Conservation (phyloP, 2,329 filamentous ascomycete genomes). For the Nectriaceae sp. region DNA sequence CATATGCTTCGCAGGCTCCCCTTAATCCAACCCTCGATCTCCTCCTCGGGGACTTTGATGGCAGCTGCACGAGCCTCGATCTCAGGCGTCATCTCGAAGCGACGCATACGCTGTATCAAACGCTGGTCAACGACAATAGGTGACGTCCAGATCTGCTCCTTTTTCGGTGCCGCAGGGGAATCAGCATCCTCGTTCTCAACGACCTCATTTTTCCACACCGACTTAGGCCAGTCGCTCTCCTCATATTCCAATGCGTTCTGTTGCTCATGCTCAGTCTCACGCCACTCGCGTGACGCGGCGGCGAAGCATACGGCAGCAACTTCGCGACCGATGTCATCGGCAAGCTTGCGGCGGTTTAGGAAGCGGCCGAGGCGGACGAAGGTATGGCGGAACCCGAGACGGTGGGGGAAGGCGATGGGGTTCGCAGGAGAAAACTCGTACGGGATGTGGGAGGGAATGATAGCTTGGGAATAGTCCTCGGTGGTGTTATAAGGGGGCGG, state of each 20-base stretch:
- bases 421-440: slow-evolving; percentile 71
- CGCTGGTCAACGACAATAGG: slow-evolving; percentile 75
- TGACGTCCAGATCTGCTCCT: slow-evolving; percentile 75
- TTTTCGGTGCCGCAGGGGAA: slow-evolving; percentile 41
- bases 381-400: slow-evolving; percentile 91
- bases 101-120: slow-evolving; percentile 77
- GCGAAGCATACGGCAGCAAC: slow-evolving; percentile 83
- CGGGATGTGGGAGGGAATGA: slow-evolving; percentile 67
- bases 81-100: slow-evolving; percentile 69
- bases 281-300: slow-evolving; percentile 54
- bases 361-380: slow-evolving; percentile 85
- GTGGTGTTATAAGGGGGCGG: slow-evolving; percentile 74
- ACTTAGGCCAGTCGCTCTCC: slow-evolving; percentile 84
- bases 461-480: slow-evolving; percentile 68
- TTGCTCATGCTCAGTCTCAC: slow-evolving; percentile 42
- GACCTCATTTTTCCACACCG: slow-evolving; percentile 61
- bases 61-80: slow-evolving; percentile 67
- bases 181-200: slow-evolving; percentile 44
- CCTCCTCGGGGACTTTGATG: slow-evolving; percentile 66
- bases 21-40: slow-evolving; percentile 71
- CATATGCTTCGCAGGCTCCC: slow-evolving; percentile 56
- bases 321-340: slow-evolving; percentile 83
- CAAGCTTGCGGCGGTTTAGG: slow-evolving; percentile 80
- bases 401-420: slow-evolving; percentile 79
- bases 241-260: slow-evolving; percentile 66